Evolutionary conservation across 768 basidiomycete genomes (phyloP), one percentile per base, ranked within the genome.

Genomic region (Clitopilus passeckerianus): DNA sequence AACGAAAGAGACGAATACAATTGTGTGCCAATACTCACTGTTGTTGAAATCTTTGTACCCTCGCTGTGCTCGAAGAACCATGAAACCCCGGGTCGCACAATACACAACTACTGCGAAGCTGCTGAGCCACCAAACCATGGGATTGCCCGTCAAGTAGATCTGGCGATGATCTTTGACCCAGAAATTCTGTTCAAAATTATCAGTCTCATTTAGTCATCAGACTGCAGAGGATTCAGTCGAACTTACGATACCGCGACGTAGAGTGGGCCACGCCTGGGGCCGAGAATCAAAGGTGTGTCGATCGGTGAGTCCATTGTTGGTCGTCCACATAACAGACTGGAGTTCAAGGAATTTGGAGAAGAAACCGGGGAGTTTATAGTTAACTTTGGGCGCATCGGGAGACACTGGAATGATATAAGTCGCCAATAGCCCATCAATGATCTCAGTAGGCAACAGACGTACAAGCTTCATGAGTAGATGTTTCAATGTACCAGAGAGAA

Each of bases 151-250:
- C 46, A 98, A 83, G 71, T 99, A 99, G 61, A 99, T 90, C 67
- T 99, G 97, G 46, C 84, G 84, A 69, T 98, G 90, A 61, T 98
- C 93, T 73, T 95, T 95, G 46, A 97, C 93, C 97, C 97, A 98
- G 75, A 98, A 98, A 74, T 95, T 97, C 94, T 95, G 63, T 37
- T 57, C 50, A 27, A 30, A 35, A 27, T 34, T 24, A 60, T 9
- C 65, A 61, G 20, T 63, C 60, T 34, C 58, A 33, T 15, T n/a
- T 37, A 53, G 5, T 14, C 14, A 18, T 30, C 10, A 0, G 24
- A 54, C 15, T 37, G 59, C 53, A 43, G 15, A 23, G 14, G 6
- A 41, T 41, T 15, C 10, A 9, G 12, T 5, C 9, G 9, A 23
- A 80, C 93, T 79, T 66, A 98, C 94, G 67, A 98, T 98, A 34